Evolutionary conservation across 352 stramenopile genomes (phyloP).

Genomic region (Pythium phragmiticola): DNA sequence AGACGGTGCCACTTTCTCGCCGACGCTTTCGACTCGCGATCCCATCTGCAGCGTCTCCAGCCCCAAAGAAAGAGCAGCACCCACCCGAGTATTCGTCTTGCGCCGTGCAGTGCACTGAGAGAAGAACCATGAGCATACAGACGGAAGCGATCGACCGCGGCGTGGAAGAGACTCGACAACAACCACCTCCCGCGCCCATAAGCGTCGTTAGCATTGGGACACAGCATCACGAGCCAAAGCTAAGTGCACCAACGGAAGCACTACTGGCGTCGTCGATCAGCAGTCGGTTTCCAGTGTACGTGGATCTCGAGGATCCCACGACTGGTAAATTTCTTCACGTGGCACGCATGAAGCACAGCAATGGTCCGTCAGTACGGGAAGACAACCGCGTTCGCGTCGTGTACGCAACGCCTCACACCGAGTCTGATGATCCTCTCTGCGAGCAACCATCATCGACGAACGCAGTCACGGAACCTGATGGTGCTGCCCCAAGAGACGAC

Average conservation of each 20-base stretch:
- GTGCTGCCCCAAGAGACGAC: too few relatives aligned
- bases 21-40: slow-evolving; percentile 18
- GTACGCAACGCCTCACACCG: background rate
- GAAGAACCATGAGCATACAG: slow-evolving; percentile 17
- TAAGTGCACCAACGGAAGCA: background rate
- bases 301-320: slow-evolving; percentile 15
- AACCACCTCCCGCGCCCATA: background rate
- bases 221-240: background rate
- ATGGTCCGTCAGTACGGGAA: background rate
- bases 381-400: background rate
- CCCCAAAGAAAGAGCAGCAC: background rate
- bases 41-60: background rate
- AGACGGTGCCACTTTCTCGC: slow-evolving; percentile 8
- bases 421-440: too few relatives aligned
- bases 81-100: background rate
- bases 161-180: background rate
- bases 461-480: background rate
- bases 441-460: too few relatives aligned
- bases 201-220: background rate
- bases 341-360: background rate
- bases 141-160: slow-evolving; percentile 5
- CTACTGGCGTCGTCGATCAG: background rate
- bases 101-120: slow-evolving; percentile 13
- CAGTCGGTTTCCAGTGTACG: slow-evolving; percentile 23
- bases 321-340: slow-evolving; percentile 17